Evolutionary conservation across 306 rosid genomes (phyloP).

Genomic region (Pueraria montana): DNA sequence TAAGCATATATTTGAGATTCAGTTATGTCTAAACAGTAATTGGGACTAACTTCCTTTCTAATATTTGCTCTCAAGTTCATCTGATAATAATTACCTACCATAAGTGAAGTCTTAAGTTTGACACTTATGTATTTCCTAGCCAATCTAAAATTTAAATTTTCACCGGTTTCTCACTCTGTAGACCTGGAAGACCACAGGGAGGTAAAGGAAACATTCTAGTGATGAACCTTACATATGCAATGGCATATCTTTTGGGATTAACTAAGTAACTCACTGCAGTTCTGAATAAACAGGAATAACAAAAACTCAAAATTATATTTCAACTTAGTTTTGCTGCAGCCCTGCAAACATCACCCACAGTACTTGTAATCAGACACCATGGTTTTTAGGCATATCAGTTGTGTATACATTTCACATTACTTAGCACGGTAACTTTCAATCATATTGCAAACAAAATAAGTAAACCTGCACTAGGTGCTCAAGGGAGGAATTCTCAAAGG

Average conservation of each 20-base stretch:
- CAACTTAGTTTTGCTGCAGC: conserved; percentile 40
- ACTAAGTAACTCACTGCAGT: not conserved
- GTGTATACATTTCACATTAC: conserved; percentile 21
- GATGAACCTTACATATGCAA: not conserved
- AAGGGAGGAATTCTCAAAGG: not conserved
- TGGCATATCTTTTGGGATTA: not conserved
- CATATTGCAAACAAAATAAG: not conserved
- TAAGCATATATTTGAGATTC: conserved; percentile 25
- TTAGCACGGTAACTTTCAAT: conserved; percentile 26
- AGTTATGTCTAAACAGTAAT: conserved; percentile 14
- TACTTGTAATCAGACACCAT: conserved; percentile 11
- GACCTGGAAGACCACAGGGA: not conserved
- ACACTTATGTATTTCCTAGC: conserved; percentile 5
- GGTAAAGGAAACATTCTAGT: not conserved
- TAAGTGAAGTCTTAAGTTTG: not conserved
- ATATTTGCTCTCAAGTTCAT: conserved; percentile 16
- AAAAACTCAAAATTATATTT: conserved; percentile 34
- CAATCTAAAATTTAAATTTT: conserved; percentile 16
- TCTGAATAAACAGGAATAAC: not conserved
- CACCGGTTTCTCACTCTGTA: not conserved
- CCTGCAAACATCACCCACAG: conserved; percentile 1
- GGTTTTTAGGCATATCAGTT: conserved; percentile 1
- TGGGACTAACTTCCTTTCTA: conserved; percentile 13
- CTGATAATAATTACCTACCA: conserved; percentile 3
- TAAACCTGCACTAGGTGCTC: conserved; percentile 30